Base-by-base conservation (phyloP, 768 basidiomycete genomes). In the Sarcodon aspratus region DNA sequence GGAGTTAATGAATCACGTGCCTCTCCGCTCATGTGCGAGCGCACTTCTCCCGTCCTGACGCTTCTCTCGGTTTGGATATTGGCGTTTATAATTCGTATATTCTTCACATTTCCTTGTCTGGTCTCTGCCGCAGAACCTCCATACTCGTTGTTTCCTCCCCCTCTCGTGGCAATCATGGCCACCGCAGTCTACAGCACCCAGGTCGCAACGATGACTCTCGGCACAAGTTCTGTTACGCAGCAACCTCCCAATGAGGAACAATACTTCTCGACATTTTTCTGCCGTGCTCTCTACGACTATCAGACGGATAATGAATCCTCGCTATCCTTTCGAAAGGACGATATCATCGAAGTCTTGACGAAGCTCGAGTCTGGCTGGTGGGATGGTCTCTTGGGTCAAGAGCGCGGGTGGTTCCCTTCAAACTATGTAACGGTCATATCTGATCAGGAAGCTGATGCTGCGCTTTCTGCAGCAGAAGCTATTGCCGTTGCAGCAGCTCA, bases 311-410 rank as follows among this genome's bases (percentile, higher is more conserved):
- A 97, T 57, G 71, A 79, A 40, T 91, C 92, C 2, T 87, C 95
- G 0, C 77, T 99, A 40, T 88, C 88, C 12, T 98, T 99, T 64
- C 72, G 64, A 53, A 79, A 77, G 56, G 85, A 82, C 54, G 93
- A 97, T 61, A 76, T 97, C 56, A 96, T 99, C 55, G 91, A 97
- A 64, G 91, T 98, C 51, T 74, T 95, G 47, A 88, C 85, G 9
- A 84, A 82, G 57, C 80, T 97, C 48, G 86, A 89, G 35, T 88
- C 88, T 5, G 95, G 95, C 12, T 99, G 95, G 95, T 97, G 94
- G 96, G 95, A 99, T 63, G 95, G 95, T 5, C 69, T 96, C 51
- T 73, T 96, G 17, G 79, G 82, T 44, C 86, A 89, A 48, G 84
- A 87, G 63, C 80, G 95, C 46, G 95, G 95, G 50, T 95, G 91